These are phyloP conservation scores for Beauveria australis DNA, from an alignment of 2,329 filamentous ascomycete genomes.

Conservation along the genomic window DNA sequence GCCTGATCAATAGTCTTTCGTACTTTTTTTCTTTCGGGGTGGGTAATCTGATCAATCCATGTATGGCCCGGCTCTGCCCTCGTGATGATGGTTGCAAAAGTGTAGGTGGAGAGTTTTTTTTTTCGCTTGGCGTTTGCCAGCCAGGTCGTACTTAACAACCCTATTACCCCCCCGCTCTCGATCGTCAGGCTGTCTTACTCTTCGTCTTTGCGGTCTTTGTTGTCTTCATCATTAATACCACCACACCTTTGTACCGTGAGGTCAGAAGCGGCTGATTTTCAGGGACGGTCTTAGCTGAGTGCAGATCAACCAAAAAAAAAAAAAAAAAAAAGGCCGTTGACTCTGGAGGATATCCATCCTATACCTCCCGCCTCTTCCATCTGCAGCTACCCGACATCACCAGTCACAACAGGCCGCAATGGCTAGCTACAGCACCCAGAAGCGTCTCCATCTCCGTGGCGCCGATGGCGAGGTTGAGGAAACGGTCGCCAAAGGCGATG, in stretches of 20 bases:
- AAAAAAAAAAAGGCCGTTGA: too few relatives aligned
- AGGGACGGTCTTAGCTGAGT: neutral
- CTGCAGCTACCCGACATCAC: too few relatives aligned
- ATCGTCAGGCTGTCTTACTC: neutral
- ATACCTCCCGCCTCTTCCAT: too few relatives aligned
- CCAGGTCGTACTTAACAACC: neutral
- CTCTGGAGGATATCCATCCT: too few relatives aligned
- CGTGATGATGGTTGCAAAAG: neutral
- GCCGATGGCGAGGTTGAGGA: neutral
- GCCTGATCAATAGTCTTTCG: neutral
- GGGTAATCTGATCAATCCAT: constrained; percentile 10
- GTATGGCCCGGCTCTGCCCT: neutral
- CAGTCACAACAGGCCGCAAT: neutral
- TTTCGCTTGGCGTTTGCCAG: neutral
- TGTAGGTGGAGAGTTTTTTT: neutral
- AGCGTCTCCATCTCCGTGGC: constrained; percentile 4
- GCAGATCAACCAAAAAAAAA: neutral
- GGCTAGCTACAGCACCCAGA: constrained; percentile 5
- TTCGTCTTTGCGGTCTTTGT: neutral
- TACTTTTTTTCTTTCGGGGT: neutral
- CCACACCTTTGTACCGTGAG: neutral
- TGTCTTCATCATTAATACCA: neutral
- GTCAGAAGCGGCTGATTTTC: neutral
- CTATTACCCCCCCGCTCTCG: neutral
- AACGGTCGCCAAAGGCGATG: constrained; percentile 16